These are phyloP conservation scores for Beauveria pseudobassiana DNA, from an alignment of 2,329 filamentous ascomycete species.

Conservation along the genomic window DNA sequence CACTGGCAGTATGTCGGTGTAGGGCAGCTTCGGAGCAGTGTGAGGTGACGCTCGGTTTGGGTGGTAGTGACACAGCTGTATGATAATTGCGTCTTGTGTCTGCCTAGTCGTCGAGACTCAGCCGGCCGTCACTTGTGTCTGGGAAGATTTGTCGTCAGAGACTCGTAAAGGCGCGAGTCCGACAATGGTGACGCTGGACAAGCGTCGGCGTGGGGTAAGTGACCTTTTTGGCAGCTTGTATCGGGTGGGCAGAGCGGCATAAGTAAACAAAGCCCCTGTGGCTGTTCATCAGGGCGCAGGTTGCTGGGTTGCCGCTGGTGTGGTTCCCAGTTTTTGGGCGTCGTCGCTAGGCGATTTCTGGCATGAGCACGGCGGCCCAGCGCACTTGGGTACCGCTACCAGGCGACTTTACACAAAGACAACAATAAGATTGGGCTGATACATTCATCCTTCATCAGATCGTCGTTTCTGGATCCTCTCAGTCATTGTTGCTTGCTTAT, in stretches of 20 bases:
- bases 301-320: conserved; percentile 9
- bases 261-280: conserved; percentile 9
- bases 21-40: conserved; percentile 8
- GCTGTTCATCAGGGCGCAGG: background rate
- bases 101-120: background rate
- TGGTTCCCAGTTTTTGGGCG: background rate
- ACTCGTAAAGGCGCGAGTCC: background rate
- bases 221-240: conserved; percentile 1
- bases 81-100: background rate
- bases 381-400: background rate
- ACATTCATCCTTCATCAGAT: no score
- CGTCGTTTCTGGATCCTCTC: no score
- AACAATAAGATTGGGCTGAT: no score
- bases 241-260: background rate
- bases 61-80: background rate
- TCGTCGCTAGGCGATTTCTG: background rate
- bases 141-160: background rate
- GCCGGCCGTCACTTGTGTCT: background rate
- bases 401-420: no score
- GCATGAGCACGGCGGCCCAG: background rate
- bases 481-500: no score
- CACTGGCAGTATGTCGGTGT: conserved; percentile 9
- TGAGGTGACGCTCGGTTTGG: conserved; percentile 1
- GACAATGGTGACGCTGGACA: conserved; percentile 7
- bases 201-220: conserved; percentile 5